phyloP scores from a whole-genome alignment of 306 rosid genomes.

The Cucurbita argyrosperma region DNA sequence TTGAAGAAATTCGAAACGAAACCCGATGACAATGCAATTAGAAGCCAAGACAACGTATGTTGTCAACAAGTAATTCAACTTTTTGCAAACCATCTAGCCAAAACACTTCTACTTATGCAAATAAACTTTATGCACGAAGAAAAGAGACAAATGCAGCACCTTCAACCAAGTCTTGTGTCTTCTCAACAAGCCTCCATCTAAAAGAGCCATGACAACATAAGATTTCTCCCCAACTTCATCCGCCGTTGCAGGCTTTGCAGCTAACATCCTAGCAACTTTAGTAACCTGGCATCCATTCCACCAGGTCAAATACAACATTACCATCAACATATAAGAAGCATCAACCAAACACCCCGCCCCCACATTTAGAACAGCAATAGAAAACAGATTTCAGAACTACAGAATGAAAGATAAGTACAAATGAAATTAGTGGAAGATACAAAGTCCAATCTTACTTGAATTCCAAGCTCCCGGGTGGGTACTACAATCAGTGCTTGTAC shows the following conservation, averaged over 20 bases:
- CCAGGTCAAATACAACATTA: not conserved
- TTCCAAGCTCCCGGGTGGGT: conserved; percentile 94
- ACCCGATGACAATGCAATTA: not conserved
- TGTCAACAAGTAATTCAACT: not conserved
- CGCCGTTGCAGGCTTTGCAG: conserved; percentile 38
- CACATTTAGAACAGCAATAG: not conserved
- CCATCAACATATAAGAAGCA: not conserved
- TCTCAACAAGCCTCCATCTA: conserved; percentile 85
- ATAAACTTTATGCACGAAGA: not conserved
- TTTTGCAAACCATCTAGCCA: not conserved
- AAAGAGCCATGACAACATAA: conserved; percentile 74
- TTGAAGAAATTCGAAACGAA: not conserved
- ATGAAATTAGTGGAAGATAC: not conserved
- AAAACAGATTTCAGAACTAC: not conserved
- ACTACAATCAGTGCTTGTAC: conserved; percentile 81
- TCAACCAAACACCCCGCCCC: not conserved
- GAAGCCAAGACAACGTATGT: not conserved
- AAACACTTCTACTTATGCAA: conserved; percentile 1
- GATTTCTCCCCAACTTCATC: conserved; percentile 38
- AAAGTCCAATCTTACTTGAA: conserved; percentile 49
- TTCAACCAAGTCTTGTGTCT: conserved; percentile 87
- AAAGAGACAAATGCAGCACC: conserved; percentile 22
- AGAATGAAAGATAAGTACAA: not conserved
- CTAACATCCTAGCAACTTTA: conserved; percentile 73
- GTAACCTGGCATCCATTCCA: conserved; percentile 38